phyloP scores from a whole-genome alignment of 2,329 filamentous ascomycete species.

The Fusarium continuum region DNA sequence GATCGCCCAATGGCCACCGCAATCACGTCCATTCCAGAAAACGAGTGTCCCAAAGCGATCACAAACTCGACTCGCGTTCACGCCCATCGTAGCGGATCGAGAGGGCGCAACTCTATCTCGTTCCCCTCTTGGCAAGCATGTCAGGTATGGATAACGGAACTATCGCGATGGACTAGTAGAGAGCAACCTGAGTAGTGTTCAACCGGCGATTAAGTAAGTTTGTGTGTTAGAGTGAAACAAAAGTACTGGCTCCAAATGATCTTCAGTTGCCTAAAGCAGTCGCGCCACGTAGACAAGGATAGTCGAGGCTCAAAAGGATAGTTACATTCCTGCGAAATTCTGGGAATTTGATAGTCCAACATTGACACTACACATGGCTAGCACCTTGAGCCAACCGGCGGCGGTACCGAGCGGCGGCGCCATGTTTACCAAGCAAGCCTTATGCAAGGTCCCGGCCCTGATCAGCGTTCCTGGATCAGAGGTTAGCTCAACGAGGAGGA shows the following conservation, averaged over 20 bases:
- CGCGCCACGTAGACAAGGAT: constrained; percentile 15
- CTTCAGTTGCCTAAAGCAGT: no score
- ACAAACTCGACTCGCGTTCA: background rate
- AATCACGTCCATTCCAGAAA: background rate
- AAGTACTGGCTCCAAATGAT: background rate
- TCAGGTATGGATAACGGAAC: background rate
- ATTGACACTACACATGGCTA: background rate
- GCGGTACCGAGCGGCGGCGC: background rate
- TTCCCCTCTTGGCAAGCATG: rapidly evolving
- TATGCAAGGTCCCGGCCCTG: constrained; percentile 13
- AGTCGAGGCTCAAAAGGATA: no score
- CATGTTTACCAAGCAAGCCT: background rate
- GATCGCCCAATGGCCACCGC: background rate
- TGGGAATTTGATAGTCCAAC: background rate
- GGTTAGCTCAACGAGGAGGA: background rate
- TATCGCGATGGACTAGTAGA: background rate
- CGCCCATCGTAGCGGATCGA: background rate
- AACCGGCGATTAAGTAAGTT: background rate
- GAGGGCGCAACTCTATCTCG: background rate
- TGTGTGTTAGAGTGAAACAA: background rate
- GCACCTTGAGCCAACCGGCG: constrained; percentile 16
- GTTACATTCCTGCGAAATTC: background rate
- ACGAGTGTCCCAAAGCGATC: background rate
- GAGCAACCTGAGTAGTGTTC: no score
- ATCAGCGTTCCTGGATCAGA: constrained; percentile 10